Base-by-base conservation (phyloP, 2,329 filamentous ascomycete species). In the Bretziella fagacearum region DNA sequence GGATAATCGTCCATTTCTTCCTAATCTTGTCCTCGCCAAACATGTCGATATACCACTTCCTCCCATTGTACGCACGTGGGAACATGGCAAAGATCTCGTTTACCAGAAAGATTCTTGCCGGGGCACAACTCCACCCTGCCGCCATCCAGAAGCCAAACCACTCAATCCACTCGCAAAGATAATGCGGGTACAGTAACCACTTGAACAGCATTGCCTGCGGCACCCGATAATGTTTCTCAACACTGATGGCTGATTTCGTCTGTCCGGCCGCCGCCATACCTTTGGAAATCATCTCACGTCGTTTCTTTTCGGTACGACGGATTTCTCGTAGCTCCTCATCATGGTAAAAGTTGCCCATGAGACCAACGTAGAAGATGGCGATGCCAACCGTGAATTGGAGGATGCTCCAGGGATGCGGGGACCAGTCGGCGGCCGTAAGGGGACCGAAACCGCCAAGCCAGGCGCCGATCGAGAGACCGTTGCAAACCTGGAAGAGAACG, bases 121-220 rank as follows among this genome's bases (percentile, higher is more conserved):
- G 89, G 41, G 75, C 65, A 57, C 79, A 84, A 3, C 65, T 62
- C 64, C 68, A 73, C 1, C 77, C 78, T 48, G 79, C 73, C 54
- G 82, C 73, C 60, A 94, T 73, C 68, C 80, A 86, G 61, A 86
- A 98, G 0, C 91, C 91, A 3, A 73, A 62, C 91, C 91, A 98
- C 68, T 98, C 91, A 46, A 94, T 60, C 91, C 91, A 98, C 65
- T 98, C 91, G 58, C 80, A 82, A n/a, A 93, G 69, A 61, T 95
- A 98, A 61, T 98, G 91, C 54, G 91, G 86, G 61, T 81, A 94
- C 50, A 96, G 70, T 58, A 94, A 74, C 56, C 78, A 80, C 54
- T 72, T 69, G 63, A 96, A 98, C 43, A 94, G 63, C 1, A 87
- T 86, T 44, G 80, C 80, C 57, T 84, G 68, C 0, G 91, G 91